Percentiles rank a stretch among this genome's conserved stretches.
phyloP scores from a whole-genome alignment of 2,329 filamentous ascomycete species.

The Curvularia eragrostidis region DNA sequence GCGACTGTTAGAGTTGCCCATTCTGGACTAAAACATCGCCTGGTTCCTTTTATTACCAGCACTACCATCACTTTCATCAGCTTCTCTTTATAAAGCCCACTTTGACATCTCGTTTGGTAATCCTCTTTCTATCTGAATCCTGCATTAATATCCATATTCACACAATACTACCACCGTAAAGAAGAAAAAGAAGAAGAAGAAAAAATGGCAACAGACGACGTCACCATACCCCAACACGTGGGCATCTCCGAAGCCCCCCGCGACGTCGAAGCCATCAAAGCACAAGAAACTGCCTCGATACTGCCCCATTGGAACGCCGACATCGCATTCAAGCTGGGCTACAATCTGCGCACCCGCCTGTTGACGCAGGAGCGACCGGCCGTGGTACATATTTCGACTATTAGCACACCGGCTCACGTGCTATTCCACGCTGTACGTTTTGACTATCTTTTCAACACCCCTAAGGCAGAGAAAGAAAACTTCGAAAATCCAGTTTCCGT shows the following conservation, averaged over 20 bases:
- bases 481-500: too few species aligned
- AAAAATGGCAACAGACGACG: conserved; percentile 19
- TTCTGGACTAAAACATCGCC: neutral
- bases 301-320: conserved; percentile 63
- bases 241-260: conserved; percentile 34
- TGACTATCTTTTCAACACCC: too few species aligned
- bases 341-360: conserved; percentile 66
- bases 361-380: conserved; percentile 59
- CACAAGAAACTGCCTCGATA: conserved; percentile 49
- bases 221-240: conserved; percentile 31
- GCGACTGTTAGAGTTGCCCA: conserved; percentile 6
- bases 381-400: conserved; percentile 68
- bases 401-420: conserved; percentile 61
- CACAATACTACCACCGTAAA: too few species aligned
- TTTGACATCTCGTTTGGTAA: neutral
- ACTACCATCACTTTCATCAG: neutral
- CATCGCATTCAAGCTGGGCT: conserved; percentile 69
- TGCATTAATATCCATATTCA: too few species aligned
- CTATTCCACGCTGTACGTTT: conserved; percentile 69
- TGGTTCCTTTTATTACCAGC: neutral
- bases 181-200: neutral
- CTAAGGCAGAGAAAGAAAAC: too few species aligned
- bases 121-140: neutral
- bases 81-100: neutral
- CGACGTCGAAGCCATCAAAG: conserved; percentile 47